These are phyloP conservation scores for Phoenix roebelenii DNA, from an alignment of 176 grass and related monocot genomes.

Conservation along the genomic window DNA sequence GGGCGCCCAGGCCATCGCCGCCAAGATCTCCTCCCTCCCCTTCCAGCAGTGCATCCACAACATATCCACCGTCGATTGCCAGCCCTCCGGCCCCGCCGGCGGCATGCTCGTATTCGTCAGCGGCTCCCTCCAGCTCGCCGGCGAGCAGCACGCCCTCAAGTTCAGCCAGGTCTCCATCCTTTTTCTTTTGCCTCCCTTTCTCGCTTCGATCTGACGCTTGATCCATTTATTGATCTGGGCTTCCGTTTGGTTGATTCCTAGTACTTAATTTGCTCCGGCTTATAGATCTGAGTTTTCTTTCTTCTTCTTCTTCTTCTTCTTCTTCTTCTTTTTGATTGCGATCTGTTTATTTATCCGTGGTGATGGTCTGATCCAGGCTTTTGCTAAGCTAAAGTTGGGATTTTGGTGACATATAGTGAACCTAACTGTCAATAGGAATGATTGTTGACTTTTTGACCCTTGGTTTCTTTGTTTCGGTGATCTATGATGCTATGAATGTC, in stretches of 20 bases:
- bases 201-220: background rate
- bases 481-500: too few relatives aligned
- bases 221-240: slow-evolving; percentile 1
- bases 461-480: too few relatives aligned
- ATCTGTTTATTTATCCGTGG: too few relatives aligned
- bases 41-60: slow-evolving; percentile 59
- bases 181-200: background rate
- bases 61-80: slow-evolving; percentile 69
- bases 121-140: slow-evolving; percentile 41
- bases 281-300: slow-evolving; percentile 5
- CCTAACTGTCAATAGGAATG: too few relatives aligned
- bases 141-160: slow-evolving; percentile 53
- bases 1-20: slow-evolving; percentile 36
- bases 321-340: background rate
- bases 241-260: background rate
- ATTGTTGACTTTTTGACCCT: too few relatives aligned
- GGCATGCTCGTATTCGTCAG: slow-evolving; percentile 81
- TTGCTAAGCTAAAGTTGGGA: too few relatives aligned
- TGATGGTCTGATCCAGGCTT: too few relatives aligned
- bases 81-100: slow-evolving; percentile 63
- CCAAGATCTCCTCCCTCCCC: slow-evolving; percentile 55
- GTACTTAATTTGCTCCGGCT: too few relatives aligned
- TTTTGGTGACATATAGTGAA: too few relatives aligned
- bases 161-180: slow-evolving; percentile 61
- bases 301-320: background rate